Base-by-base conservation (phyloP, 768 basidiomycete species). In the Boletus eberwhitei region DNA sequence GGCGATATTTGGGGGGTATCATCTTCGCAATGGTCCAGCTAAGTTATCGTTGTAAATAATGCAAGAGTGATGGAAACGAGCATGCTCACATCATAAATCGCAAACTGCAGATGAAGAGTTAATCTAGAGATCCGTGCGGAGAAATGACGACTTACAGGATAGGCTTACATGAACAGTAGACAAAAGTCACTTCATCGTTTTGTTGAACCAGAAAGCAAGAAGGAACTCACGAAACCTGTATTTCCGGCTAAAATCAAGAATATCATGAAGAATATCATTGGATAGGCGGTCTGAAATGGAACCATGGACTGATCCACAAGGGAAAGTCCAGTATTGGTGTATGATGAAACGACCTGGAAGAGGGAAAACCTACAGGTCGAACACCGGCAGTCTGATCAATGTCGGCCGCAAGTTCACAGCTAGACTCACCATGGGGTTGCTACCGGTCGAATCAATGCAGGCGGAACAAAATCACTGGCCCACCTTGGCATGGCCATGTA, bases 221-320 rank as follows among this genome's bases (percentile, higher is more conserved):
- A 31, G 44, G n/a, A 14, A 87, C 93, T 79, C 63, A 96, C 94
- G 64, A 92, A 96, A 22, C 83, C 87, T 41, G 94, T 97, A 66
- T 98, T 98, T 11, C 96, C 96, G 46, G 92, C 93, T 44, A 98
- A 70, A 58, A 98, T 88, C 24, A 91, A 73, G 43, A 93, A 72
- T 0, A 84, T 76, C 78, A 93, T 74, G 49, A 84, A 67, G 29
- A 90, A 45, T 52, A 93, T 83, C 86, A 93, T 86, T 2, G 84
- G 81, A 64, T 92, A 93, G 17, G 93, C 94, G 21, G 65, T 76
- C 65, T 93, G 90, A 70, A 97, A 98, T 0, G 93, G 94, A 4
- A 96, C 49, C 93, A 99, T 92, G 13, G 91, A 95, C 57, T 82
- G 77, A 70, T 99, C 96, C 14, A 87, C 86, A 7, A 96, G 78